Evolutionary conservation across 805 yeast genomes (phyloP).

Genomic region (Starmerella bombicola): DNA sequence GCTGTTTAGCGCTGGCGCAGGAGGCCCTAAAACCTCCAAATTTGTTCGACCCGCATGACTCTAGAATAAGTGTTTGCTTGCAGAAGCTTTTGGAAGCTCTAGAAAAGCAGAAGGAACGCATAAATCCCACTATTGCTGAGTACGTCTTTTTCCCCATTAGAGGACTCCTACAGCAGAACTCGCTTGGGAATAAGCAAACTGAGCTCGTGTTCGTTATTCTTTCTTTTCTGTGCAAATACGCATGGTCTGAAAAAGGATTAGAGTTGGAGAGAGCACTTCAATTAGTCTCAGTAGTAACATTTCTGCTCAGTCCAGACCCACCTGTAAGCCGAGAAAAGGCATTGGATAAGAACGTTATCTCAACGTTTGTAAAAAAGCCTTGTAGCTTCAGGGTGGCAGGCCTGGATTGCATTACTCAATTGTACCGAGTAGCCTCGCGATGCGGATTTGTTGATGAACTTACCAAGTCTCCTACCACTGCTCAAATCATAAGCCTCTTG

Average conservation of each 20-base stretch:
- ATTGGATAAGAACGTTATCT: neutral
- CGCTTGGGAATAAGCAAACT: constrained; percentile 36
- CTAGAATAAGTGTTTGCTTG: neutral
- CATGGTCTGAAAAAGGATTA: constrained; percentile 16
- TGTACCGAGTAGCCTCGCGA: constrained; percentile 17
- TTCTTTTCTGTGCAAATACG: constrained; percentile 30
- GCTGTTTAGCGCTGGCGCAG: constrained; percentile 16
- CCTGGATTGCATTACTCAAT: constrained; percentile 20
- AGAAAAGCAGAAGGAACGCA: neutral
- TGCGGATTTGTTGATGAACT: constrained; percentile 11
- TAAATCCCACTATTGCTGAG: constrained; percentile 35
- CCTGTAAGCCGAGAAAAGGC: neutral
- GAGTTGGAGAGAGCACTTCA: constrained; percentile 21
- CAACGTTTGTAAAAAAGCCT: constrained; percentile 15
- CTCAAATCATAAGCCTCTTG: constrained; percentile 20
- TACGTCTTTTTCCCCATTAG: constrained; percentile 52
- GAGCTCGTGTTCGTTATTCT: constrained; percentile 39
- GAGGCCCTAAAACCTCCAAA: constrained; percentile 17
- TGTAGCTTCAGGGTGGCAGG: constrained; percentile 23
- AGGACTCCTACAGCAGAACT: constrained; percentile 37
- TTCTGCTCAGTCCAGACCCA: constrained; percentile 22
- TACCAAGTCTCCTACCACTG: constrained; percentile 20
- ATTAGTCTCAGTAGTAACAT: constrained; percentile 22
- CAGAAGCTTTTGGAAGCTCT: constrained; percentile 1
- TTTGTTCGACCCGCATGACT: constrained; percentile 7